These are phyloP conservation scores for Kluyveromyces lactis DNA, from an alignment of 805 yeast species.

Conservation along the genomic window DNA sequence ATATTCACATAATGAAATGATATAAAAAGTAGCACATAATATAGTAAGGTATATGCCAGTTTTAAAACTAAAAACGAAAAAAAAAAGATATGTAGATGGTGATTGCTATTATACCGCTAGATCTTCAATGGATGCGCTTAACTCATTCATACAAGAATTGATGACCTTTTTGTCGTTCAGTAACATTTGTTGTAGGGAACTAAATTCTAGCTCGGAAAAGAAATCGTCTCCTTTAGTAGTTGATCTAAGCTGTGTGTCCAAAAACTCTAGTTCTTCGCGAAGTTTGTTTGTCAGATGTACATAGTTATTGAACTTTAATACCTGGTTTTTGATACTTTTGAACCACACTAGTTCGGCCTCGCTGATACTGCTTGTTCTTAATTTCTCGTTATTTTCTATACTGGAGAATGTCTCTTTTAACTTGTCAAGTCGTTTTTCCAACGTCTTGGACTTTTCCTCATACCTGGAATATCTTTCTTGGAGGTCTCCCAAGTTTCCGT, in stretches of 20 bases:
- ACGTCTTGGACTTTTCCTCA: slow-evolving; percentile 27
- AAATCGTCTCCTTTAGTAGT: slow-evolving; percentile 6
- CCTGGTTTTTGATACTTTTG: slow-evolving; percentile 32
- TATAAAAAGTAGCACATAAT: no score
- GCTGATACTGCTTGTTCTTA: slow-evolving; percentile 28
- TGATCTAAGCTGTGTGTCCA: slow-evolving; percentile 22
- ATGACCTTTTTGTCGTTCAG: slow-evolving; percentile 28
- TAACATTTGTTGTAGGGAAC: slow-evolving; percentile 24
- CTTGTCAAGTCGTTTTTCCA: slow-evolving; percentile 26
- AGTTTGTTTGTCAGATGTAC: slow-evolving; percentile 22
- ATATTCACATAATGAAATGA: no score
- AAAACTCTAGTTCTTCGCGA: slow-evolving; percentile 23
- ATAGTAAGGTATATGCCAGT: no score
- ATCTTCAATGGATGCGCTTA: background rate
- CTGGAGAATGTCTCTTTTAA: slow-evolving; percentile 24
- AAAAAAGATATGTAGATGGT: no score
- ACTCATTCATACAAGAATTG: slow-evolving; percentile 17
- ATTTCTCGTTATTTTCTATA: slow-evolving; percentile 11
- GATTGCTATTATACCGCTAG: background rate
- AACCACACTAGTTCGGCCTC: slow-evolving; percentile 39
- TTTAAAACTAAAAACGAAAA: no score
- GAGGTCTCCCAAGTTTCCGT: slow-evolving; percentile 11
- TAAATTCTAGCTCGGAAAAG: background rate
- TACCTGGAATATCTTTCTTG: slow-evolving; percentile 7
- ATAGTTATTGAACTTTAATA: slow-evolving; percentile 25